These are phyloP conservation scores for Artemisia argyi DNA, from an alignment of 129 eudicot genomes.

Conservation along the genomic window DNA sequence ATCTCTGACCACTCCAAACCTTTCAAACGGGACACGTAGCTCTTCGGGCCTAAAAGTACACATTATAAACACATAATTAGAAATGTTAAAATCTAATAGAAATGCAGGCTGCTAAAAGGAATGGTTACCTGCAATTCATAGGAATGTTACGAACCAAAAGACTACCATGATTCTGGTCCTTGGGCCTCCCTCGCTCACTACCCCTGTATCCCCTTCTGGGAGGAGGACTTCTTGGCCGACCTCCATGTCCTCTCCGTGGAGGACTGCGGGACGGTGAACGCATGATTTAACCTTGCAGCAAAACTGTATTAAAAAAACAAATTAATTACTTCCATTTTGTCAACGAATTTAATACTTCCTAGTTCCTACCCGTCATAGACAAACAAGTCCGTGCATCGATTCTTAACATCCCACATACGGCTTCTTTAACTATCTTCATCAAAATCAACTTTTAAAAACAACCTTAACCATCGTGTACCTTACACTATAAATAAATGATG, in stretches of 20 bases:
- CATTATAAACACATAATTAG: not conserved
- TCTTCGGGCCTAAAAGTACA: conserved; percentile 58
- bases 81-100: not conserved
- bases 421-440: too few species aligned
- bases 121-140: conserved; percentile 52
- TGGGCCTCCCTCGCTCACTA: conserved; percentile 54
- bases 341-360: not conserved
- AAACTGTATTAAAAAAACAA: not conserved
- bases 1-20: conserved; percentile 71
- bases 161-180: conserved; percentile 67
- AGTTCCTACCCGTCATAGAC: not conserved
- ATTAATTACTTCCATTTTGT: not conserved
- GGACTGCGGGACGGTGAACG: conserved; percentile 72
- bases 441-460: too few species aligned
- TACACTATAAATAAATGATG: too few species aligned
- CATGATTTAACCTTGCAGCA: conserved; percentile 40
- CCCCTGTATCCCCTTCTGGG: conserved; percentile 59
- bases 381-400: too few species aligned
- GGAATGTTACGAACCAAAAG: conserved; percentile 72
- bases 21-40: conserved; percentile 77
- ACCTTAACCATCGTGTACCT: too few species aligned
- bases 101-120: not conserved
- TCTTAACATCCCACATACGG: too few species aligned
- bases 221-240: conserved; percentile 65
- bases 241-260: conserved; percentile 64